Percentiles rank a stretch among this genome's conserved stretches.
Evolutionary conservation across 1,139 yeast species (phyloP).

Genomic region (Kodamaea ohmeri): DNA sequence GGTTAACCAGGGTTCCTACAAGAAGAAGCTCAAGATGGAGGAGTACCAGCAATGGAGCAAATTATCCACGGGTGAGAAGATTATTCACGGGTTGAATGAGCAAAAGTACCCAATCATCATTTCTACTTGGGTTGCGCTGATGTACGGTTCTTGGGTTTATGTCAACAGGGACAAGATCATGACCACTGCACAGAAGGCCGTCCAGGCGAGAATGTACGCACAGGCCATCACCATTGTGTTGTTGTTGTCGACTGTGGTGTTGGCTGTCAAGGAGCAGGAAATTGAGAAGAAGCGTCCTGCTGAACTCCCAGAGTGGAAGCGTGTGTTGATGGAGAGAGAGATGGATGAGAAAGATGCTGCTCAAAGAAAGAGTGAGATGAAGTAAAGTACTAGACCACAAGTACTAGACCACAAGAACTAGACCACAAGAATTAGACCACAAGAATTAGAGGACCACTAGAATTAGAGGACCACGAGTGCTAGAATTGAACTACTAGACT

Average conservation of each 20-base stretch:
- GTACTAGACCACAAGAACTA: too few relatives aligned
- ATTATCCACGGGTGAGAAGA: slow-evolving; percentile 17
- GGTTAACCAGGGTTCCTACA: slow-evolving; percentile 36
- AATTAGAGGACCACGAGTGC: too few relatives aligned
- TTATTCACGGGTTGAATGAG: slow-evolving; percentile 44
- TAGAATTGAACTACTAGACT: too few relatives aligned
- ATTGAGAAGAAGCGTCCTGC: slow-evolving; percentile 33
- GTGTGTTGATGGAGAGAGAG: slow-evolving; percentile 25
- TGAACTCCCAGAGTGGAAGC: slow-evolving; percentile 43
- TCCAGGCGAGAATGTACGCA: slow-evolving; percentile 93
- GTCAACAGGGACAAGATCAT: slow-evolving; percentile 76
- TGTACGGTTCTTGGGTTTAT: slow-evolving; percentile 78
- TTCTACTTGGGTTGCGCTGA: slow-evolving; percentile 81
- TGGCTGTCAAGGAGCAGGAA: slow-evolving; percentile 63
- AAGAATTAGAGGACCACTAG: too few relatives aligned
- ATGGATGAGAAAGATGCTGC: slow-evolving; percentile 15
- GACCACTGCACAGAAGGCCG: slow-evolving; percentile 81
- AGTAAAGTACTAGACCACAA: not conserved
- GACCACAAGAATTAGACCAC: too few relatives aligned
- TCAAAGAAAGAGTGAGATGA: not conserved
- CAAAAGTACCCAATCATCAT: slow-evolving; percentile 76
- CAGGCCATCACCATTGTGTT: slow-evolving; percentile 73
- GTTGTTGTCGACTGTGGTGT: slow-evolving; percentile 60
- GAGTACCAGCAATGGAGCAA: slow-evolving; percentile 21
- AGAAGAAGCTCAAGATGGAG: slow-evolving; percentile 23